Conservation (phyloP, 2,329 filamentous ascomycete species). For the Grosmannia serpens region DNA sequence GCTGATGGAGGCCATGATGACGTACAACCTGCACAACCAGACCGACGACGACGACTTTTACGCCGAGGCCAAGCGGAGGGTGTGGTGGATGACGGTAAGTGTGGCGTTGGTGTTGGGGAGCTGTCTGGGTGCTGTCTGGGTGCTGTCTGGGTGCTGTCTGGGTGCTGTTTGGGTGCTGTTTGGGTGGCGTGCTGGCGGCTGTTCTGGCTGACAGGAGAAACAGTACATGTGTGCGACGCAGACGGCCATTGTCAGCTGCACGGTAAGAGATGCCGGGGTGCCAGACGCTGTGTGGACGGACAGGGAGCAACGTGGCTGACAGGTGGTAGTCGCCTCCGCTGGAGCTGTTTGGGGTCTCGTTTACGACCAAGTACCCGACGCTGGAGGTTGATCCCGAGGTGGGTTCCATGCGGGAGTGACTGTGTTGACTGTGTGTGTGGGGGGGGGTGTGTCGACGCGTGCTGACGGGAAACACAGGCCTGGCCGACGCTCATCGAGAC, state of each 20-base stretch:
- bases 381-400: slow-evolving; percentile 30
- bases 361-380: slow-evolving; percentile 30
- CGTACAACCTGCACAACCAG: slow-evolving; percentile 28
- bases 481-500: slow-evolving; percentile 32
- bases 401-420: too few species aligned
- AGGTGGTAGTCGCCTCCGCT: slow-evolving; percentile 8
- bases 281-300: not conserved
- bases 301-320: not conserved
- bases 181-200: not conserved
- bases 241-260: slow-evolving; percentile 37
- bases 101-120: not conserved
- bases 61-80: slow-evolving; percentile 32
- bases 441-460: not conserved
- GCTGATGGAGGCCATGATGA: slow-evolving; percentile 34
- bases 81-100: slow-evolving; percentile 41
- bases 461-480: slow-evolving; percentile 19
- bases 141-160: too few species aligned
- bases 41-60: slow-evolving; percentile 28
- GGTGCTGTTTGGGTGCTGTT: too few species aligned
- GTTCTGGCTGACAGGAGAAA: slow-evolving; percentile 19
- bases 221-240: slow-evolving; percentile 40
- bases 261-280: slow-evolving; percentile 19
- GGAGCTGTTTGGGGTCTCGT: slow-evolving; percentile 21
- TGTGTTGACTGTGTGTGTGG: not conserved
- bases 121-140: too few species aligned